Base-by-base conservation (phyloP, 1,284 basidiomycete species). In the Rhodotorula sp. region DNA sequence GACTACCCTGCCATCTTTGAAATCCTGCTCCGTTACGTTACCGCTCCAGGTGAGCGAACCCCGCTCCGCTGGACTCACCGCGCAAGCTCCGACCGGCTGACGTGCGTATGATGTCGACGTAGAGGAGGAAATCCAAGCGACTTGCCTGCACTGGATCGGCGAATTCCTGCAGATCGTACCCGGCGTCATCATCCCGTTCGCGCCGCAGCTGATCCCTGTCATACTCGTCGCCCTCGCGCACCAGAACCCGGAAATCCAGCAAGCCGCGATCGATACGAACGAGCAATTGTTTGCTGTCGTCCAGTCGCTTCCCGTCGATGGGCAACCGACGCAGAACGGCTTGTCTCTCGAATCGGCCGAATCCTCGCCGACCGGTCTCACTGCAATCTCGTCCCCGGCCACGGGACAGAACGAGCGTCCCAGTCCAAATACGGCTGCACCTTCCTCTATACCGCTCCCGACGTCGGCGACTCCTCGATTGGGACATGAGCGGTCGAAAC, bases 191-290 rank as follows among this genome's bases (percentile, higher is more conserved):
- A 87, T 99, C 33, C 91, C 93, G 4, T 97, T 97, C 79, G 95
- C 94, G 0, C 94, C 96, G 2, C 87, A 91, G 48, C 87, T 99
- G 54, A 90, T 99, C 59, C 89, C 91, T 10, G 91, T 91, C 22
- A 91, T 99, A 69, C 85, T 99, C 22, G 93, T 94, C 1, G 96
- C 94, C 78, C 87, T 99, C 48, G 93, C 96, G 0, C 94, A 95
- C 76, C 91, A 94, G 77, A 89, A 89, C 63, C 84, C 88, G 0
- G 90, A 91, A 83, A 98, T 99, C 71, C 91, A 95, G 77, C 85
- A 86, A 1, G 91, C 91, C 6, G 96, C 96, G 0, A 85, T 87
- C 59, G 87, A 89, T 58, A 93, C 93, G 44, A 98, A 99, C 80
- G 88, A 90, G 76, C 86, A 89, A 24, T 87, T 99, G 22, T 87